Base-by-base conservation (phyloP, 768 basidiomycete genomes). In the Hygrocybe punicea region DNA sequence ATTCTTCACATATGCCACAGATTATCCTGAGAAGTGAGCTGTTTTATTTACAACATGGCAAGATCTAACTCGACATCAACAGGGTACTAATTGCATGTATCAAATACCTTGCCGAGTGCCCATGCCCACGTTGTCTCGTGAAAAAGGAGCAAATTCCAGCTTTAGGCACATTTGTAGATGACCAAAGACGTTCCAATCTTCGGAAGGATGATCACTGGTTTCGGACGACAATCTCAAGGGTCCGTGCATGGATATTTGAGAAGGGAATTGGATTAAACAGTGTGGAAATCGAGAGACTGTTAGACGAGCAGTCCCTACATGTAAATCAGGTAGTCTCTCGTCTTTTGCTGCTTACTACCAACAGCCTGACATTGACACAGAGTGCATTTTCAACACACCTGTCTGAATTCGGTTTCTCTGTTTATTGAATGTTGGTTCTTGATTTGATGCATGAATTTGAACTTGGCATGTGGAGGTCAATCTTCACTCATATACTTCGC, bases 11-110 rank as follows among this genome's bases (percentile, higher is more conserved):
- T 71, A 70, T 40, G 63, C 68, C 3, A 70, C 69, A 11, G 68
- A 71, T 42, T 71, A 71, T 58, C 67, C 68, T 29, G 69, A 71
- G 37, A 69, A 69, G 67, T 70, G 23, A 56, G 62, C 29, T 50
- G 9, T 50, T 13, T 14, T 29, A 47, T 47, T 47, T 47, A 13
- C 21, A 47, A 24, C 45, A 8, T 29, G 14, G 23, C 49, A 50
- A 10, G 23, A 50, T 35, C 16, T 50, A 14, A 35, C 33, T 50
- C 16, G 33, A 16, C 33, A 33, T 16, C 33, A 37, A 57, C 34
- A 66, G 66, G 48, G 61, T 62, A 11, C 59, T 67, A 17, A 48
- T 66, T 1, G 61, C 65, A 0, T 58, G 59, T 19, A 65, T 66
- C 54, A 62, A 56, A 24, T 57, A 62, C 40, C 55, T 56, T n/a